Conservation (phyloP, 805 yeast species). For the Candida glaebosa region DNA sequence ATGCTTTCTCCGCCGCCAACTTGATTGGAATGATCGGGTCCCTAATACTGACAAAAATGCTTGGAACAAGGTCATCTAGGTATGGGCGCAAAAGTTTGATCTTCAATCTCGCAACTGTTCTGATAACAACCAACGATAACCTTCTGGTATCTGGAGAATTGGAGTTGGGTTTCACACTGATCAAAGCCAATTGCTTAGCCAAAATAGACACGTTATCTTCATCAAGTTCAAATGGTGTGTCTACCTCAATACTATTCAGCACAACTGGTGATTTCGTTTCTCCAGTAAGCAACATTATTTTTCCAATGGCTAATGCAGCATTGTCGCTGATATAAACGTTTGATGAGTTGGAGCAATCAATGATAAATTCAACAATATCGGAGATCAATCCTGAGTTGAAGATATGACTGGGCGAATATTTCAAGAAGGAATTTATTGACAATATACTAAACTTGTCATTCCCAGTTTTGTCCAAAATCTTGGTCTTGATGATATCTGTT, state of each 20-base stretch:
- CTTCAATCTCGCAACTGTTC: conserved; percentile 70
- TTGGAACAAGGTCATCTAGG: conserved; percentile 58
- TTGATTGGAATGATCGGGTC: conserved; percentile 89
- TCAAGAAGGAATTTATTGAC: conserved; percentile 75
- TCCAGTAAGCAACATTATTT: conserved; percentile 55
- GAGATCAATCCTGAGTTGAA: conserved; percentile 48
- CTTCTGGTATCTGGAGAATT: conserved; percentile 76
- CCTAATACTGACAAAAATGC: conserved; percentile 78
- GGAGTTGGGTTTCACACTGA: conserved; percentile 51
- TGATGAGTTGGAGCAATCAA: conserved; percentile 39
- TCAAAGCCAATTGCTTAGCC: conserved; percentile 47
- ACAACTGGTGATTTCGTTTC: conserved; percentile 28
- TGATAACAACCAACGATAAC: conserved; percentile 65
- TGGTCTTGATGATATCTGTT: conserved; percentile 50
- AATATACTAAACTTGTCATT: conserved; percentile 58
- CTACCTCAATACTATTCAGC: conserved; percentile 8
- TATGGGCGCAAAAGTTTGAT: conserved; percentile 48
- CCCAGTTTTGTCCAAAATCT: conserved; percentile 49
- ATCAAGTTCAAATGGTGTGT: conserved; percentile 34
- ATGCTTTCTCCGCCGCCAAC: conserved; percentile 91
- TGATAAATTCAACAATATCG: conserved; percentile 49
- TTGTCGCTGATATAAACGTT: conserved; percentile 64
- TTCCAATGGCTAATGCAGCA: conserved; percentile 78
- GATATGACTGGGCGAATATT: conserved; percentile 67
- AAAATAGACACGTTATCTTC: conserved; percentile 41